Base-by-base conservation (phyloP, 148 eudicot genomes). In the Camellia lanceoleosa region DNA sequence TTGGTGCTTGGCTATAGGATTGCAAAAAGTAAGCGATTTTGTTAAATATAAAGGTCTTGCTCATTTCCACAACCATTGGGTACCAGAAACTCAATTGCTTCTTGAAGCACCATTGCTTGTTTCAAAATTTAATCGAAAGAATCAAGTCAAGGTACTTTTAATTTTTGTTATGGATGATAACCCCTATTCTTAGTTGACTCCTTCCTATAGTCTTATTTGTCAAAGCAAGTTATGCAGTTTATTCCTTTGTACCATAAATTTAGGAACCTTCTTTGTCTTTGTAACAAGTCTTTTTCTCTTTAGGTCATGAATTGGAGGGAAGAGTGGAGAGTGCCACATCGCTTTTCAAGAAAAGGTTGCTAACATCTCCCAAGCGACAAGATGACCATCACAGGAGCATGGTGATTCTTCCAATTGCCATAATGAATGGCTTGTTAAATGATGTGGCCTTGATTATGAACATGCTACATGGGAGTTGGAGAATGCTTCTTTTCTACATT, bases 1-100 rank as follows among this genome's bases (percentile, higher is more conserved):
- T 78, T 76, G 42, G 41, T 84, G 16, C 70, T 79, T 79, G 81
- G 65, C 72, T 76, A 13, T 81, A 94, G 98, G 88, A 52, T 79
- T 71, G 41, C 84, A 51, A 69, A 83, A 69, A 92, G 66, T 94
- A n/a, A n/a, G n/a, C n/a, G n/a, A 85, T 81, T 84, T 92, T 65
- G 92, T 89, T 78, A 94, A 92, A 86, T 94, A 89, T 81, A 91
- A 85, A 76, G 98, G 97, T 80, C 91, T 94, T 89, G 91, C 98
- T 66, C 97, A 92, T 87, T 58, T 88, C 74, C 92, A 92, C 87
- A 91, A 91, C 74, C 82, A 78, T 62, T 94, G 98, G 98, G 74
- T 92, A 58, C 68, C 95, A 42, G 95, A 92, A 75, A 61, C 73
- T 71, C 89, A 80, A 49, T 68, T 94, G 84, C 88, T 85, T 80